Base-by-base conservation (phyloP, 768 basidiomycete genomes). In the Porphyrellus cyaneotinctus region DNA sequence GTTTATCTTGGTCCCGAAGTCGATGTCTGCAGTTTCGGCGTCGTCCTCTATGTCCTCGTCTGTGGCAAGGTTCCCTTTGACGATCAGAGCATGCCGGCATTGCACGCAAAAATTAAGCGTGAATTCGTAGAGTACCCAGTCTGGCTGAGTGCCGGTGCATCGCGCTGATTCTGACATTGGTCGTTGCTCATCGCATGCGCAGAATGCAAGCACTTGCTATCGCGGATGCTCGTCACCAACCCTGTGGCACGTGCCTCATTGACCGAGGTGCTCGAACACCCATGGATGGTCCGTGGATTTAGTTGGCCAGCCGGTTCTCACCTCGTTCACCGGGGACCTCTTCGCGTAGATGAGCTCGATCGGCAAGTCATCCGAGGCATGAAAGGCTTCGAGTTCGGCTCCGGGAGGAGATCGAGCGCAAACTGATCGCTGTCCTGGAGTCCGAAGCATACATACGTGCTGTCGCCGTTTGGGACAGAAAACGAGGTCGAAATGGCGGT, bases 61-160 rank as follows among this genome's bases (percentile, higher is more conserved):
- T 99, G 95, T 66, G 97, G 97, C 43, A 97, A 97, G 72, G 97
- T 99, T 4, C 95, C 97, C 0, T 98, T 99, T 66, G 97, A 99
- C 63, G 97, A 99, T 68, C 93, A 98, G 71, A 94, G 88, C 67
- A 99, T 98, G 97, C 95, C 97, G 2, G 97, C 97, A 0, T 74
- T 99, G 48, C 97, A 98, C 67, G 97, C 97, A 23, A 99, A 98
- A 75, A 99, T 99, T 72, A 99, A 99, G 70, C 84, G 95, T 6
- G 95, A 97, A 0, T 73, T 94, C 36, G 95, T 97, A 30, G 97
- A 99, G 64, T 98, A 98, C 64, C 95, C 95, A 0, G 89, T 90
- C 2, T 99, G 97, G 97, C 76, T 98, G 15, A 94, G 89, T 61
- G 82, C 88, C 58, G 93, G 92, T 93, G 67, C 64, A 84, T 77